phyloP scores from a whole-genome alignment of 768 basidiomycete genomes.

The Panellus pusillus region DNA sequence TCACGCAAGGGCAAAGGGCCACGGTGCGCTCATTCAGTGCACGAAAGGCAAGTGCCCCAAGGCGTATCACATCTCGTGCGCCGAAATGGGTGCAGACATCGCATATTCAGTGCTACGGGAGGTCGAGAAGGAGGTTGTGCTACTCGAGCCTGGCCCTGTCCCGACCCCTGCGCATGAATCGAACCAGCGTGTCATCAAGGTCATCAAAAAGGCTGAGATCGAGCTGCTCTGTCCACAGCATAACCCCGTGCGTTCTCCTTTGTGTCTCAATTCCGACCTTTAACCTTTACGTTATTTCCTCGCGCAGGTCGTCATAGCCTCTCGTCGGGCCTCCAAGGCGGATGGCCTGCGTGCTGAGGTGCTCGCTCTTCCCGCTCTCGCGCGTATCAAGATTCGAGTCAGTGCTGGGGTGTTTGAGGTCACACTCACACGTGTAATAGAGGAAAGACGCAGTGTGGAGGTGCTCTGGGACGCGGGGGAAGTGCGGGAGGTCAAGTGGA shows the following conservation, averaged over 20 bases:
- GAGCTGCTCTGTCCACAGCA: constrained; percentile 84
- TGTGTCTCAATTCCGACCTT: not conserved
- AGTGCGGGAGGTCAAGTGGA: constrained; percentile 82
- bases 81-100: constrained; percentile 59
- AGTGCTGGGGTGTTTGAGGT: constrained; percentile 87
- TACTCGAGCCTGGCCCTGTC: constrained; percentile 44
- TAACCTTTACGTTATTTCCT: not conserved
- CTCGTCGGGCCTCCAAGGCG: constrained; percentile 72
- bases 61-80: constrained; percentile 93
- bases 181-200: constrained; percentile 50
- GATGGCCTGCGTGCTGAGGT: constrained; percentile 73
- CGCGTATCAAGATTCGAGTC: constrained; percentile 82
- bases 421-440: constrained; percentile 67
- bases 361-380: constrained; percentile 64
- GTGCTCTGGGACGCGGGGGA: constrained; percentile 79
- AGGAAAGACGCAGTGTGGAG: constrained; percentile 69
- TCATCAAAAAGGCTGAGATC: constrained; percentile 72
- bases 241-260: constrained; percentile 71
- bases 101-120: constrained; percentile 63
- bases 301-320: constrained; percentile 66
- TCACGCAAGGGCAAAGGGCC: constrained; percentile 63
- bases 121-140: constrained; percentile 79
- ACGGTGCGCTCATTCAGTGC: constrained; percentile 88
- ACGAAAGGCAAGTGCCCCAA: constrained; percentile 92
- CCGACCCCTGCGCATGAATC: not conserved